These are phyloP conservation scores for Penicillium bovifimosum DNA, from an alignment of 495 filamentous ascomycete species.

Conservation along the genomic window DNA sequence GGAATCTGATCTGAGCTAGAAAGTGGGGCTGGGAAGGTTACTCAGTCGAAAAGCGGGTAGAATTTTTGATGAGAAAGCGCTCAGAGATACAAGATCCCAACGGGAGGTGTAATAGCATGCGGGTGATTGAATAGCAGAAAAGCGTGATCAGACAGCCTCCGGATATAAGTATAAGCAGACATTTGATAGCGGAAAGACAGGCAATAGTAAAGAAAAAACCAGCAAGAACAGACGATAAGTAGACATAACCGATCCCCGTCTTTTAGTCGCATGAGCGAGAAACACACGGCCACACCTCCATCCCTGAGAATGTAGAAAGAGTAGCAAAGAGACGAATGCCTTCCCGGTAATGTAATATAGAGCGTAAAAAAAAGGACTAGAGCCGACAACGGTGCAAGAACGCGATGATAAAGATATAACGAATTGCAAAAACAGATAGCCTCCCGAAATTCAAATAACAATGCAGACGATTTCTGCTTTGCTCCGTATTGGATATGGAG, in stretches of 20 bases:
- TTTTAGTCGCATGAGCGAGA: slow-evolving; percentile 22
- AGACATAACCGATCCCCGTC: slow-evolving; percentile 26
- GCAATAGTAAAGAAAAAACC: slow-evolving; percentile 11
- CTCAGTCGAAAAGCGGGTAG: neutral
- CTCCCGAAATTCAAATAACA: slow-evolving; percentile 29
- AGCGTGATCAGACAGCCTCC: slow-evolving; percentile 48
- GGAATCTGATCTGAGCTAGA: neutral
- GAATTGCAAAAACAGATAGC: slow-evolving; percentile 20
- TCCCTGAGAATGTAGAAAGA: slow-evolving; percentile 4
- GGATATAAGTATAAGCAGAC: slow-evolving; percentile 20
- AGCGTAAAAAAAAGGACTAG: slow-evolving; percentile 22
- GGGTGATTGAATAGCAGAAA: slow-evolving; percentile 17
- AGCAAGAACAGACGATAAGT: slow-evolving; percentile 5
- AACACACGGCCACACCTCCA: slow-evolving; percentile 9
- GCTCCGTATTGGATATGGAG: neutral
- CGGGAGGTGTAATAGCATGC: slow-evolving; percentile 5
- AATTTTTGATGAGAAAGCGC: slow-evolving; percentile 12
- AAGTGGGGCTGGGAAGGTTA: neutral
- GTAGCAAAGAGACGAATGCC: slow-evolving; percentile 18
- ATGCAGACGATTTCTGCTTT: slow-evolving; percentile 10
- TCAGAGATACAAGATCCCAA: slow-evolving; percentile 8
- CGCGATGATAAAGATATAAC: slow-evolving; percentile 16
- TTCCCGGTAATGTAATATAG: slow-evolving; percentile 23
- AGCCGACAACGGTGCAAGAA: slow-evolving; percentile 21
- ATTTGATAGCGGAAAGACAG: slow-evolving; percentile 6